Conservation (phyloP, 2,329 filamentous ascomycete genomes). For the Penicillium sp. region DNA sequence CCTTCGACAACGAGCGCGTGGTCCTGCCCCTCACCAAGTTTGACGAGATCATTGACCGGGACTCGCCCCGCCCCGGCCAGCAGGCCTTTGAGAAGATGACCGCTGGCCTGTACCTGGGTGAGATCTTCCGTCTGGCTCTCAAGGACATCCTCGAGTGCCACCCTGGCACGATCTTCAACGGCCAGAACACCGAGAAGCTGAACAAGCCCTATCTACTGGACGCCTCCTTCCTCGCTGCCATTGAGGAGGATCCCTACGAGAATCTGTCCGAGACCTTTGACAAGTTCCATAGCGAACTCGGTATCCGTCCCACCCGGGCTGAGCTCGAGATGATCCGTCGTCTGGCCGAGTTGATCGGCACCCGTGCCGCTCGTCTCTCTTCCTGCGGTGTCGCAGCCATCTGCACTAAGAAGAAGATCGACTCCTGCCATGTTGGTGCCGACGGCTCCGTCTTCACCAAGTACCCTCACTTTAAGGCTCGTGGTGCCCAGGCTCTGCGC, state of each 20-base stretch:
- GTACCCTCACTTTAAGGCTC: slow-evolving; percentile 95
- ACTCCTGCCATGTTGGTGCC: slow-evolving; percentile 87
- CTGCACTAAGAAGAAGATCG: slow-evolving; percentile 90
- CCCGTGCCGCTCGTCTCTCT: slow-evolving; percentile 86
- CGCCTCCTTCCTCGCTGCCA: slow-evolving; percentile 85
- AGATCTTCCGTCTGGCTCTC: slow-evolving; percentile 86
- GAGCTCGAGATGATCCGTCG: slow-evolving; percentile 89
- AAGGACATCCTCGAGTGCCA: slow-evolving; percentile 80
- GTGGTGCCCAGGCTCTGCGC: slow-evolving; percentile 81
- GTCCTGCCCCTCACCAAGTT: slow-evolving; percentile 83
- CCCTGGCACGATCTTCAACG: slow-evolving; percentile 72
- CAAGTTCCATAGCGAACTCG: slow-evolving; percentile 73
- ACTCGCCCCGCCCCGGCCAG: slow-evolving; percentile 88
- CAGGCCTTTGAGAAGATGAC: slow-evolving; percentile 99
- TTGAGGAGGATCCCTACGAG: slow-evolving; percentile 95
- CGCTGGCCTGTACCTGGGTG: slow-evolving; percentile 87
- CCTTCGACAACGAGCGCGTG: slow-evolving; percentile 90
- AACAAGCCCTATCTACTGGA: slow-evolving; percentile 87
- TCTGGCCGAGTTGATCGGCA: slow-evolving; percentile 90
- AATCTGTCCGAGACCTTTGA: slow-evolving; percentile 88
- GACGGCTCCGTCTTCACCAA: slow-evolving; percentile 99
- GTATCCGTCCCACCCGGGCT: slow-evolving; percentile 66
- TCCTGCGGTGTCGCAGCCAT: slow-evolving; percentile 95
- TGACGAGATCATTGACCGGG: slow-evolving; percentile 82
- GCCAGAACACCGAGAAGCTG: slow-evolving; percentile 75